A percentile compares a stretch with the other conserved stretches of the same genome.
Conservation (phyloP, 352 stramenopile species). For the Pseudoperonospora humuli region DNA sequence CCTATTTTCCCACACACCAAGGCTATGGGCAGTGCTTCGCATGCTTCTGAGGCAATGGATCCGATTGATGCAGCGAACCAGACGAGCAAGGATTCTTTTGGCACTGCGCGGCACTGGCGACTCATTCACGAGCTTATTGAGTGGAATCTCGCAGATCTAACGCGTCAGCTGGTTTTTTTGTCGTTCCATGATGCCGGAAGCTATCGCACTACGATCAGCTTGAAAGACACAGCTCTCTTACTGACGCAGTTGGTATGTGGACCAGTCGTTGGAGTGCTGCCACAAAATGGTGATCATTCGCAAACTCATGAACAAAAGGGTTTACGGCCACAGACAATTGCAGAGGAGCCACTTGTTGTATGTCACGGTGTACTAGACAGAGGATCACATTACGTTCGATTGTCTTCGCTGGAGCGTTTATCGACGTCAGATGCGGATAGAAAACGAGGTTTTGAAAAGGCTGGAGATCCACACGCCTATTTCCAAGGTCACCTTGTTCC, state of each 20-base stretch:
- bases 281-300: not conserved
- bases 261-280: constrained; percentile 7
- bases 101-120: constrained; percentile 5
- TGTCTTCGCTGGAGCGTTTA: constrained; percentile 1
- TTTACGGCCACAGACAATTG: not conserved
- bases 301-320: not conserved
- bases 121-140: constrained; percentile 20
- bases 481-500: constrained; percentile 3
- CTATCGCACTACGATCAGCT: constrained; percentile 15
- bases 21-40: not conserved
- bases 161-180: constrained; percentile 15
- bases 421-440: not conserved
- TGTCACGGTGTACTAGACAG: constrained; percentile 1
- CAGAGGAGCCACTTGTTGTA: constrained; percentile 2
- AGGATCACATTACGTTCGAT: constrained; percentile 6
- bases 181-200: constrained; percentile 12
- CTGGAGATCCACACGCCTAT: not conserved
- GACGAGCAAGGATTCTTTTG: not conserved
- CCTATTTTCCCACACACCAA: constrained; percentile 2
- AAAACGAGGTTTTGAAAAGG: constrained; percentile 1
- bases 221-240: constrained; percentile 31
- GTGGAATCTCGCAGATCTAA: constrained; percentile 24
- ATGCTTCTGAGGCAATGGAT: not conserved
- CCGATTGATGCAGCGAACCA: not conserved
- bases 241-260: constrained; percentile 40